phyloP scores from a whole-genome alignment of 805 yeast genomes.

The Suhomyces canberraensis region DNA sequence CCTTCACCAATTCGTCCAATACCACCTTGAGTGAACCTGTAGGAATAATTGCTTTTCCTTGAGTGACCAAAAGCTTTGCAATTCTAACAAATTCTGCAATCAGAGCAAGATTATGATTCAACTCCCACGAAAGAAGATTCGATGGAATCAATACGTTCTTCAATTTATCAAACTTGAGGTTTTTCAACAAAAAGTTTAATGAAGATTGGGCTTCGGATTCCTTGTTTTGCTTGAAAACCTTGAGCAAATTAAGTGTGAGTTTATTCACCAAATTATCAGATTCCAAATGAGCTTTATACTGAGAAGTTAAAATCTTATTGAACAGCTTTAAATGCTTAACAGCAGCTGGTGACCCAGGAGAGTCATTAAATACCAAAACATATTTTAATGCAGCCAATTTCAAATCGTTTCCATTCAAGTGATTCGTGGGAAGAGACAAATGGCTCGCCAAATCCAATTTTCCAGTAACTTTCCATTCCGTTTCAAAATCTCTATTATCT shows the following conservation, averaged over 20 bases:
- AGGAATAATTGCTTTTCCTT: constrained; percentile 4
- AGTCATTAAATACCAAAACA: constrained; percentile 34
- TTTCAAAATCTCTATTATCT: constrained; percentile 62
- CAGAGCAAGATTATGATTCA: constrained; percentile 15
- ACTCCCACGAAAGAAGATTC: constrained; percentile 12
- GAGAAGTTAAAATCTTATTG: constrained; percentile 20
- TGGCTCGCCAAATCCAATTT: neutral
- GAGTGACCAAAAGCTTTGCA: neutral
- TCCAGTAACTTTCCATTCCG: constrained; percentile 48
- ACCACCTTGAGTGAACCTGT: constrained; percentile 9
- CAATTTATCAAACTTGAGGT: constrained; percentile 28
- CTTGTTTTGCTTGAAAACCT: constrained; percentile 19
- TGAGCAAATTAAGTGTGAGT: constrained; percentile 25
- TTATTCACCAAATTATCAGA: constrained; percentile 28
- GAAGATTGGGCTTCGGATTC: constrained; percentile 20
- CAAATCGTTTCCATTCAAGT: constrained; percentile 12
- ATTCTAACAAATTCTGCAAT: constrained; percentile 9
- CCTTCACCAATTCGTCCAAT: constrained; percentile 11
- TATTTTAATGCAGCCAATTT: constrained; percentile 37
- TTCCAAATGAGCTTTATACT: neutral
- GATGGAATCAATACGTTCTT: constrained; percentile 13
- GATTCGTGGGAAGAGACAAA: constrained; percentile 9
- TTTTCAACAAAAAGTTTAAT: constrained; percentile 28
- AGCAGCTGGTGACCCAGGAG: constrained; percentile 20
- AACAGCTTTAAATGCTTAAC: constrained; percentile 19